phyloP scores from a whole-genome alignment of 1,139 yeast species.

The Candida sp. region DNA sequence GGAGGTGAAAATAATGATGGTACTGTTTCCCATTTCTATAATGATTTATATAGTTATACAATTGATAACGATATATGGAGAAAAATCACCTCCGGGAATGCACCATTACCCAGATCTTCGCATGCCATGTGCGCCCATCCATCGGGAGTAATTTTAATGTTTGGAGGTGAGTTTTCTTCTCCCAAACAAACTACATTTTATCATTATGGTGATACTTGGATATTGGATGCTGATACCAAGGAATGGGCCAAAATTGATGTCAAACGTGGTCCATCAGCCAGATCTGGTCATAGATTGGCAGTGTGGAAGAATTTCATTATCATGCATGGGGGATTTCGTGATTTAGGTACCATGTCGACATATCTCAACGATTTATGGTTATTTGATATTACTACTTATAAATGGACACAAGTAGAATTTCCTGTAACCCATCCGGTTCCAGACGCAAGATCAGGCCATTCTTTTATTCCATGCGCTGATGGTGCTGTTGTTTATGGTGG shows the following conservation, averaged over 20 bases:
- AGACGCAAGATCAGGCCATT: conserved; percentile 93
- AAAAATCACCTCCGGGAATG: conserved; percentile 70
- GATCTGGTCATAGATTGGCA: conserved; percentile 91
- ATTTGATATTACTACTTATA: conserved; percentile 83
- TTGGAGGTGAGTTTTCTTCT: conserved; percentile 97
- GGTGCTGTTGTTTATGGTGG: conserved; percentile 94
- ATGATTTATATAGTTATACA: conserved; percentile 73
- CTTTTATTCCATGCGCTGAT: conserved; percentile 75
- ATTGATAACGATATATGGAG: conserved; percentile 85
- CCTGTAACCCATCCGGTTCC: conserved; percentile 82
- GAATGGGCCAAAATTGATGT: conserved; percentile 89
- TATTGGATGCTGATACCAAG: conserved; percentile 74
- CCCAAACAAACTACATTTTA: conserved; percentile 96
- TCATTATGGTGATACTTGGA: conserved; percentile 97
- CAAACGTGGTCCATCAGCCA: conserved; percentile 69
- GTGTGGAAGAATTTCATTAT: conserved; percentile 89
- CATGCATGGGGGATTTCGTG: conserved; percentile 91
- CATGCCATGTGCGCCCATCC: conserved; percentile 96
- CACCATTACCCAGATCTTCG: conserved; percentile 92
- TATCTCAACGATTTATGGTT: conserved; percentile 89
- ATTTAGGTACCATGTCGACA: conserved; percentile 78
- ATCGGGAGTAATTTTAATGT: conserved; percentile 77
- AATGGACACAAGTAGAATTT: conserved; percentile 88
- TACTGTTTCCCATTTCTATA: conserved; percentile 66
- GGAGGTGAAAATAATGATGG: conserved; percentile 81